Evolutionary conservation across 768 basidiomycete species (phyloP), one percentile per base, ranked within the genome.

Genomic region (Mycena venus): DNA sequence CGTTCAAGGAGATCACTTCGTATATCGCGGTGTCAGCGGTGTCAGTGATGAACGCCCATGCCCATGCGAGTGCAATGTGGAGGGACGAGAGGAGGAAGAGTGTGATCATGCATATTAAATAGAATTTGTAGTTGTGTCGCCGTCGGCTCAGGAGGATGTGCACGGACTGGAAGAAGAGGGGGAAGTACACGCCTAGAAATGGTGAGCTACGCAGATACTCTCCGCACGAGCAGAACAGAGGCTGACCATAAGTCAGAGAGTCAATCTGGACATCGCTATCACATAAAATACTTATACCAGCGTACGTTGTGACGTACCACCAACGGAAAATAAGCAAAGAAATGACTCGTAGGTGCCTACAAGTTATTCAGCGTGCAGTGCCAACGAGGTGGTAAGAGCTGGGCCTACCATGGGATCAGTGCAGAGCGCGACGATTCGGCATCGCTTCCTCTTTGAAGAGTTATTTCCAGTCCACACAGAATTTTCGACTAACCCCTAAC

Each of bases 1-100:
- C 56, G 17, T 36, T 27, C 61, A 71, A 44, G 6, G 70, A 63
- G 19, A 71, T 29, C 29, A 71, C 31, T 32, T 71, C 70, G 38
- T 71, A 71, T 25, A 71, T 71, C 19, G n/a, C 70, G 15, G 60
- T 40, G n/a, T 12, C 21, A 10, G 70, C 70, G 15, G 23, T 15
- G 29, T 71, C 70, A 4, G 70, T 71, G 32, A 71, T 71, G 61
- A 63, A 63, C n/a, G 70, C 70, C 70, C 61, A 71, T 31, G 70
- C 21, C 25, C 64, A 71, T 23, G 70, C 70, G 8, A 31, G 19
- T 11, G 42, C 21, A 23, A 71, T 71, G 36, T 65, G 70, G 12
- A 72, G 55, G 32, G 70, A 64, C 12, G 70, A 72, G 38, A 72
- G 63, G 31, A 42, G 38, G 42, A 64, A 72, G 21, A 72, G 55